Base-by-base conservation (phyloP, 2,329 filamentous ascomycete species). In the Alternaria infectoria region DNA sequence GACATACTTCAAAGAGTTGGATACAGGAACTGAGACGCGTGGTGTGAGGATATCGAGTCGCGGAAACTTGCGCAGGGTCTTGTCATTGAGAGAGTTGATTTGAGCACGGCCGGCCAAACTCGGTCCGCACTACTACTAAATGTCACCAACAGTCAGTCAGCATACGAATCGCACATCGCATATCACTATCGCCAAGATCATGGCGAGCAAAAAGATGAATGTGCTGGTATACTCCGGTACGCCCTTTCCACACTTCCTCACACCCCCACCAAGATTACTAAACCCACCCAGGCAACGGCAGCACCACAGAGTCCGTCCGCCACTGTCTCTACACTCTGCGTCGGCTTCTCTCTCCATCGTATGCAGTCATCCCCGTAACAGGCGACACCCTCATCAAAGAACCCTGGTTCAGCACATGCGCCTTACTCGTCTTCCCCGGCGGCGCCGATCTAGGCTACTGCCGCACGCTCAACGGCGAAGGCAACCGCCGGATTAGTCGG, bases 401-500 rank as follows among this genome's bases (percentile, higher is more conserved):
- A 79, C 96, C 96, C 12, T 99, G 96, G 96, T 86, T 89, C 1
- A 83, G 91, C 4, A 91, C 93, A 3, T 98, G 95, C 78, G 93
- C 93, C 0, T 86, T 98, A 10, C 86, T 99, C 7, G 94, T 98
- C 3, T 89, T 99, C 56, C 96, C 96, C 2, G 96, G 96, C 21
- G 96, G 96, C 30, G 95, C 93, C n/a, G 96, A 99, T 76, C 85
- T 96, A 55, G 93, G 91, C 54, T 99, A 97, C 80, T 97, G 94
- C 79, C 89, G 91, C 26, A 89, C 89, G 3, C 86, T 99, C 67
- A 96, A 98, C 78, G 96, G 96, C 36, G 85, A 89, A 56, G 96
- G 95, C 2, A 99, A 98, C 79, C 87, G 91, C 36, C 87, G 88
- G 68, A 97, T 99, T 78, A 84, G 86, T 59, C 90, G 95, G 69